A percentile compares a stretch with the other conserved stretches of the same genome.
Evolutionary conservation across 371 early-diverging fungal species (phyloP).

Genomic region (Enteropsectra breve): DNA sequence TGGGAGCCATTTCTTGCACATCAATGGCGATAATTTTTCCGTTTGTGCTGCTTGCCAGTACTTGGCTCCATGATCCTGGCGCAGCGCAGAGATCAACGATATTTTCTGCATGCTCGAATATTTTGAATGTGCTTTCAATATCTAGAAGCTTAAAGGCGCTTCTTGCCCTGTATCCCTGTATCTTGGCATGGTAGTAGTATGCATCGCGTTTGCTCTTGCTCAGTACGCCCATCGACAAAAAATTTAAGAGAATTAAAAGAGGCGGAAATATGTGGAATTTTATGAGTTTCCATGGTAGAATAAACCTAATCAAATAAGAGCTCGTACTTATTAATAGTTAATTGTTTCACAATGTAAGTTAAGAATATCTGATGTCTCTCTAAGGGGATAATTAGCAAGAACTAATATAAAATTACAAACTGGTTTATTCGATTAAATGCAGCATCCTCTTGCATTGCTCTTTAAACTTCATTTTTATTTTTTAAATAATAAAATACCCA

Average conservation of each 20-base stretch:
- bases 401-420: too few species aligned
- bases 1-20: slow-evolving; percentile 89
- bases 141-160: slow-evolving; percentile 58
- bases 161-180: slow-evolving; percentile 55
- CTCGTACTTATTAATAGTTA: too few species aligned
- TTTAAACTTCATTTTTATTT: too few species aligned
- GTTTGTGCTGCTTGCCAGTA: not conserved
- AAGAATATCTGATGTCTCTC: too few species aligned
- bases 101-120: slow-evolving; percentile 28
- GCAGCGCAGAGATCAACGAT: slow-evolving; percentile 59
- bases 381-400: too few species aligned
- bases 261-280: too few species aligned
- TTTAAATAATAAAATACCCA: slow-evolving; percentile 24
- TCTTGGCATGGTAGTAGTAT: slow-evolving; percentile 63
- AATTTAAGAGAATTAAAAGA: too few species aligned
- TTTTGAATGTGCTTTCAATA: slow-evolving; percentile 46
- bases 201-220: slow-evolving; percentile 86
- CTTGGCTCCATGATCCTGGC: slow-evolving; percentile 59
- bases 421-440: too few species aligned
- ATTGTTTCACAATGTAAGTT: too few species aligned
- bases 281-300: too few species aligned
- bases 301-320: too few species aligned
- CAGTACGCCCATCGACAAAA: slow-evolving; percentile 66
- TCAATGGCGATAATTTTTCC: slow-evolving; percentile 79
- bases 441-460: too few species aligned